A percentile compares a stretch with the other conserved stretches of the same genome.
These are phyloP conservation scores for Rhynchospora tenuis DNA, from an alignment of 176 grass and related monocot species.

Conservation along the genomic window DNA sequence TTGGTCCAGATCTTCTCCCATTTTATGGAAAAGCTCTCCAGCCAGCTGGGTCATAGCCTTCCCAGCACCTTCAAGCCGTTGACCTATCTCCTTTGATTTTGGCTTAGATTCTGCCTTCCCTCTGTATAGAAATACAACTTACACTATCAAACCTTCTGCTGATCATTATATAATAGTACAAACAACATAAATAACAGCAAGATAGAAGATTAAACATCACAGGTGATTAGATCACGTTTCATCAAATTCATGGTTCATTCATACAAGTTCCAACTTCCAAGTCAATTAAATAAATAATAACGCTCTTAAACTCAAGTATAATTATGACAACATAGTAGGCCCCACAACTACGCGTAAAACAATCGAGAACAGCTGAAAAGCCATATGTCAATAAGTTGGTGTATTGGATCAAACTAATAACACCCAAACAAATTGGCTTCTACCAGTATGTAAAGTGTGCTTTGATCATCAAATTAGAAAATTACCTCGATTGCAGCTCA, in stretches of 20 bases:
- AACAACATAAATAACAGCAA: background rate
- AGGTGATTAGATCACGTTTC: background rate
- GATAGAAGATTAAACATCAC: background rate
- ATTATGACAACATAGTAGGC: background rate
- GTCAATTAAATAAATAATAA: background rate
- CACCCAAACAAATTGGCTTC: background rate
- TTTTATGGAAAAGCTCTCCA: conserved; percentile 65
- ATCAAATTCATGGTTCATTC: background rate
- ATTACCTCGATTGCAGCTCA: conserved; percentile 80
- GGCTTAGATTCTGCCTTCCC: conserved; percentile 52
- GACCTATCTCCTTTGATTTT: conserved; percentile 57
- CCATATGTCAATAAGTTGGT: background rate
- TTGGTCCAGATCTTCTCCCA: conserved; percentile 90
- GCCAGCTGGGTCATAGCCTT: conserved; percentile 82
- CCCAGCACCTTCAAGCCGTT: conserved; percentile 57
- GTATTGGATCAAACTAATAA: background rate
- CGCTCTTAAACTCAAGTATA: background rate
- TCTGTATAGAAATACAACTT: conserved; percentile 36
- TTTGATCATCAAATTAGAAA: background rate
- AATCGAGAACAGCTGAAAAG: background rate
- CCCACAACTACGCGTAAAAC: background rate
- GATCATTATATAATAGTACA: background rate
- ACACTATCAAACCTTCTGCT: background rate
- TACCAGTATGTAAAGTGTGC: background rate
- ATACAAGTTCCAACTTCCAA: background rate